phyloP scores from a whole-genome alignment of 2,329 filamentous ascomycete genomes.

The Nothopassalora personata region DNA sequence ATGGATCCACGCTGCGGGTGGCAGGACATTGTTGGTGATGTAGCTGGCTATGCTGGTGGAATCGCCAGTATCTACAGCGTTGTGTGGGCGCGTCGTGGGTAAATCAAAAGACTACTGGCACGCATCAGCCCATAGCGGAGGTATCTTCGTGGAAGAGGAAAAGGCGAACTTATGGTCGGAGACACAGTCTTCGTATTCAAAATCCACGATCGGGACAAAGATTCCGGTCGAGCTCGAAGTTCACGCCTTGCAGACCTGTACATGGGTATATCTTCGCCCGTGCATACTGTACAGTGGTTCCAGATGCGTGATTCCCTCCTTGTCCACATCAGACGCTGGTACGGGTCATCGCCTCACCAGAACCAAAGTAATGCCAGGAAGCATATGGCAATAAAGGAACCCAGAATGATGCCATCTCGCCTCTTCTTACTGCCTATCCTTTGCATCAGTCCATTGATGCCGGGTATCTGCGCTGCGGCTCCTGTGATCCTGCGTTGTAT shows the following conservation, averaged over 20 bases:
- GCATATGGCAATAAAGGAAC: slow-evolving; percentile 84
- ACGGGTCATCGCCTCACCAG: slow-evolving; percentile 40
- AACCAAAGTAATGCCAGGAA: slow-evolving; percentile 82
- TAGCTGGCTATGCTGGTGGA: slow-evolving; percentile 10
- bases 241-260: neutral
- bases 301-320: neutral
- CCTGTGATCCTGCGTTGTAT: slow-evolving; percentile 87
- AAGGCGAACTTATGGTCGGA: neutral
- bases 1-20: slow-evolving; percentile 11
- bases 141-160: neutral
- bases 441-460: slow-evolving; percentile 84
- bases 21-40: slow-evolving; percentile 8
- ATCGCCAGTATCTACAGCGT: slow-evolving; percentile 9
- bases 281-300: neutral
- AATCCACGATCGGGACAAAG: neutral
- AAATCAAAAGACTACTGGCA: neutral
- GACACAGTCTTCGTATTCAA: neutral
- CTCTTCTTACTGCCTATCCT: slow-evolving; percentile 93
- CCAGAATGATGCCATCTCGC: slow-evolving; percentile 90
- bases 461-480: slow-evolving; percentile 85
- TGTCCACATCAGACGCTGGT: no score
- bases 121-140: neutral
- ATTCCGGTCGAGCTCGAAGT: neutral
- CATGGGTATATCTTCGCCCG: neutral
- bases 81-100: slow-evolving; percentile 10